phyloP scores from a whole-genome alignment of 805 yeast species.

The Wickerhamiella dianesei region DNA sequence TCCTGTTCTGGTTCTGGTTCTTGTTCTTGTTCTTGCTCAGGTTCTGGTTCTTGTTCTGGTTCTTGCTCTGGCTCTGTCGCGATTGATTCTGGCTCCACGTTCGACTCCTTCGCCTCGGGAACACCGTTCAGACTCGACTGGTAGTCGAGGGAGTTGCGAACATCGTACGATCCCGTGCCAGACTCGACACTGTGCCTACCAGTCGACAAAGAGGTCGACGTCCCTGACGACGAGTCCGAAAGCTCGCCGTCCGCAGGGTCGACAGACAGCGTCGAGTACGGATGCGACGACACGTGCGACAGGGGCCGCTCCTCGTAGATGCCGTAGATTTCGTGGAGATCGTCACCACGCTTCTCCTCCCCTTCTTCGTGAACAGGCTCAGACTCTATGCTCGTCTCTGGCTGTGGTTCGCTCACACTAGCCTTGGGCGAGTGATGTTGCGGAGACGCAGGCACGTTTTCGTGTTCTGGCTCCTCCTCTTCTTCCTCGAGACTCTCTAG shows the following conservation, averaged over 20 bases:
- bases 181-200: slow-evolving; percentile 19
- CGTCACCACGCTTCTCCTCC: slow-evolving; percentile 3
- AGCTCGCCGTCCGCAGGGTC: not conserved
- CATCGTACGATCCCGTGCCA: slow-evolving; percentile 6
- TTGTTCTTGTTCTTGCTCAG: not conserved
- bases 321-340: slow-evolving; percentile 20
- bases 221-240: slow-evolving; percentile 12
- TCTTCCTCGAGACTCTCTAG: no score
- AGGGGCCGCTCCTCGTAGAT: slow-evolving; percentile 18
- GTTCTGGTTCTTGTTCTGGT: not conserved
- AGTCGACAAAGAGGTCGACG: slow-evolving; percentile 22
- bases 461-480: not conserved
- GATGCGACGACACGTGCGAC: slow-evolving; percentile 13
- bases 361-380: no score
- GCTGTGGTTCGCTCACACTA: no score
- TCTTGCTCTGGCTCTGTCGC: not conserved
- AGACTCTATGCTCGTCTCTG: not conserved
- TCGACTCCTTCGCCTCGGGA: slow-evolving; percentile 7
- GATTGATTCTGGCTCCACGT: slow-evolving; percentile 2
- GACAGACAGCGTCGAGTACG: slow-evolving; percentile 12
- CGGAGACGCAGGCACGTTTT: not conserved
- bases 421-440: no score
- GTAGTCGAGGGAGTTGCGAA: slow-evolving; percentile 8
- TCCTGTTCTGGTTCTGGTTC: not conserved
- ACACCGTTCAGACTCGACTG: slow-evolving; percentile 11